phyloP scores from a whole-genome alignment of 768 basidiomycete species.

The Dictyophora rubrovolvata region DNA sequence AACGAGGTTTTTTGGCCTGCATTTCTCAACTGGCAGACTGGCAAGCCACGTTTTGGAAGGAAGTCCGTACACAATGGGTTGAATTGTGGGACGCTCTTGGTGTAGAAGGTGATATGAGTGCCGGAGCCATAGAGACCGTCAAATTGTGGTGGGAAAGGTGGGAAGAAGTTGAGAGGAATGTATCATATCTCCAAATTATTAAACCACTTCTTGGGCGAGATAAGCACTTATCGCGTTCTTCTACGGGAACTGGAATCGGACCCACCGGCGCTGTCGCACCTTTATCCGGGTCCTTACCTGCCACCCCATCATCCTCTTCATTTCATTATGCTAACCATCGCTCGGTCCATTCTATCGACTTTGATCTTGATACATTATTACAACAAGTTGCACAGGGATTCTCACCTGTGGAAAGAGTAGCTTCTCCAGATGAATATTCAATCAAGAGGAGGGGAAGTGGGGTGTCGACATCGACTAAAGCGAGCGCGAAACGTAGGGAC shows the following conservation, averaged over 20 bases:
- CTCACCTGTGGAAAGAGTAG: background rate
- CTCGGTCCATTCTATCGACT: conserved; percentile 2
- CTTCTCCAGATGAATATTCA: background rate
- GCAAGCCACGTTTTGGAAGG: conserved; percentile 51
- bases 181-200: conserved; percentile 26
- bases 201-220: conserved; percentile 1
- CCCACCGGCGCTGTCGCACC: conserved; percentile 2
- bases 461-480: background rate
- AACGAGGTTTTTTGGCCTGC: conserved; percentile 46
- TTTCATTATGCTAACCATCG: background rate
- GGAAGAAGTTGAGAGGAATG: conserved; percentile 48
- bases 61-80: conserved; percentile 56
- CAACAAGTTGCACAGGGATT: background rate
- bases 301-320: background rate
- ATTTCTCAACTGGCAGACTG: conserved; percentile 43
- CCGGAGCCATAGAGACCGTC: conserved; percentile 57
- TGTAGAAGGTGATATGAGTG: conserved; percentile 49
- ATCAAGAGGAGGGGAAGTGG: background rate
- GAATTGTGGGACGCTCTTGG: conserved; percentile 80
- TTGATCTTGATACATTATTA: background rate
- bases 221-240: background rate
- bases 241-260: background rate
- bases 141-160: conserved; percentile 63
- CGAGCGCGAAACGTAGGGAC: background rate
- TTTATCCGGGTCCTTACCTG: background rate